These are phyloP conservation scores for Brassica incana DNA, from an alignment of 345 rosid species.

Conservation along the genomic window DNA sequence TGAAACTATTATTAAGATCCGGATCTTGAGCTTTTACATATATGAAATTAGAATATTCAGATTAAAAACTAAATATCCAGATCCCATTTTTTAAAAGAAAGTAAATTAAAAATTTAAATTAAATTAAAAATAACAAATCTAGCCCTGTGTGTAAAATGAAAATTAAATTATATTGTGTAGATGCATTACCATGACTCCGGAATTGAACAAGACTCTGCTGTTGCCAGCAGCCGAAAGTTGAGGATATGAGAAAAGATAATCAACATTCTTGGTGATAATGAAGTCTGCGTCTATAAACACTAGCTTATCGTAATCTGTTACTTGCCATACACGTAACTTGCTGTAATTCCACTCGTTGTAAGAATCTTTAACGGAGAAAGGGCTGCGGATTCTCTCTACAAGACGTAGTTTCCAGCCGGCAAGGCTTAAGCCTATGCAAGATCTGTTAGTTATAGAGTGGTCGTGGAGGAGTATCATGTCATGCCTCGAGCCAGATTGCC, in stretches of 20 bases:
- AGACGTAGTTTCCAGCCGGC: conserved; percentile 66
- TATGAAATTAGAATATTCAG: no score
- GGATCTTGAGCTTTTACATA: no score
- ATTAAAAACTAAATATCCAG: no score
- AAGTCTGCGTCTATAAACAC: conserved; percentile 79
- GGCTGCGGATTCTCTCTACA: conserved; percentile 63
- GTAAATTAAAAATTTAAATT: no score
- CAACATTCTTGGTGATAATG: conserved; percentile 56
- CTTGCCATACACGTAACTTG: conserved; percentile 77
- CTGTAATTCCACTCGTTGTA: conserved; percentile 93
- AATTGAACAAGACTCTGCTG: conserved; percentile 52
- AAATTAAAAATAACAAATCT: no score
- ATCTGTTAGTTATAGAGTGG: conserved; percentile 42
- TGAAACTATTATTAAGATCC: no score
- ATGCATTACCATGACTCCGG: conserved; percentile 71
- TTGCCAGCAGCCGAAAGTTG: conserved; percentile 64
- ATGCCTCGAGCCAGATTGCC: conserved; percentile 43
- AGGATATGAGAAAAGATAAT: conserved; percentile 57
- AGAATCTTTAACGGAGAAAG: conserved; percentile 49
- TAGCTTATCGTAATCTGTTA: conserved; percentile 55
- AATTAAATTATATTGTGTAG: no score
- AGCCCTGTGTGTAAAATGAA: no score
- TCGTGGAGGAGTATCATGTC: conserved; percentile 79
- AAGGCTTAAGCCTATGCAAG: conserved; percentile 45
- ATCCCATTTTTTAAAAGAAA: no score